Evolutionary conservation across 2,329 filamentous ascomycete genomes (phyloP).

Genomic region (Capronia coronata): DNA sequence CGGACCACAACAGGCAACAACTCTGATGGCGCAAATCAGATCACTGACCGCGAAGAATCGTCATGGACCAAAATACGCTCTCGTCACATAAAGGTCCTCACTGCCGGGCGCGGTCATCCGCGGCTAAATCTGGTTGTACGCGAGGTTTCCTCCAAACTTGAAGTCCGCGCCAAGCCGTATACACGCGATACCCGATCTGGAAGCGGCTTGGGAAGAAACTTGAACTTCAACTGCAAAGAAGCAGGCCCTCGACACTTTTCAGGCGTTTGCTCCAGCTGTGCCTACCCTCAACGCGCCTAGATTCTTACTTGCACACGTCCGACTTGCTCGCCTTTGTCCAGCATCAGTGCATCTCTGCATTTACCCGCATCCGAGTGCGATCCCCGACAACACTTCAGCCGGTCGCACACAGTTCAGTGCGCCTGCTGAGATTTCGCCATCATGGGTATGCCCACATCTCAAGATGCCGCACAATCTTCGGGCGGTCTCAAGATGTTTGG

Average conservation of each 20-base stretch:
- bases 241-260: conserved; percentile 1
- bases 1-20: too few relatives aligned
- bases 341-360: conserved; percentile 4
- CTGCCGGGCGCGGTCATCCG: background rate
- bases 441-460: conserved; percentile 23
- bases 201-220: conserved; percentile 6
- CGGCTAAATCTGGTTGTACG: background rate
- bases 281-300: background rate
- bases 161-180: conserved; percentile 1
- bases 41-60: too few relatives aligned
- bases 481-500: background rate
- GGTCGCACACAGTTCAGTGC: conserved; percentile 16
- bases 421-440: conserved; percentile 23
- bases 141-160: background rate
- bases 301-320: background rate
- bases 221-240: conserved; percentile 4
- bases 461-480: background rate
- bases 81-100: too few relatives aligned
- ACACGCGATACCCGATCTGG: conserved; percentile 6
- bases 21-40: too few relatives aligned
- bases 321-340: background rate
- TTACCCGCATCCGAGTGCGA: too few relatives aligned
- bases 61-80: too few relatives aligned
- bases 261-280: background rate
- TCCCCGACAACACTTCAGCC: background rate